phyloP scores from a whole-genome alignment of 305 asterid species.

The Andrographis paniculata region DNA sequence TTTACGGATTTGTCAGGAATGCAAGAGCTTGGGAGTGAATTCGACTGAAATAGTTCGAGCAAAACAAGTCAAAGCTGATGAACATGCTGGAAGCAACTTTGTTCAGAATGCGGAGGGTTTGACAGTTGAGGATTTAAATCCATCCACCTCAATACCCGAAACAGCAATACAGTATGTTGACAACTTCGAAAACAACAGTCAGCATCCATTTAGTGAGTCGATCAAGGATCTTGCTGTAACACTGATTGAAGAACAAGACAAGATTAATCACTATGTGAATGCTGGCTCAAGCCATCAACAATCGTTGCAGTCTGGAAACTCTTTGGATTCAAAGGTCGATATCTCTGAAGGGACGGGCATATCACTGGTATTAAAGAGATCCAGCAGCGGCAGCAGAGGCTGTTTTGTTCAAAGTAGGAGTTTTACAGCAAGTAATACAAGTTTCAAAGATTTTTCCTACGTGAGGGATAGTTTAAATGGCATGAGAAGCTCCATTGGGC shows the following conservation, averaged over 20 bases:
- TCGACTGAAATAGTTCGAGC: slow-evolving; percentile 22
- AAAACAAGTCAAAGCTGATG: slow-evolving; percentile 17
- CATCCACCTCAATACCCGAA: slow-evolving; percentile 28
- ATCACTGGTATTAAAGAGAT: slow-evolving; percentile 57
- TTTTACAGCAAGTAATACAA: slow-evolving; percentile 61
- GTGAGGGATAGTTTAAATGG: slow-evolving; percentile 66
- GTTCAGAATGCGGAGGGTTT: slow-evolving; percentile 24
- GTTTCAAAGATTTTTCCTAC: slow-evolving; percentile 74
- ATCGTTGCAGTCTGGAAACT: slow-evolving; percentile 19
- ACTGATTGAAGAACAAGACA: slow-evolving; percentile 28
- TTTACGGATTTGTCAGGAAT: slow-evolving; percentile 46
- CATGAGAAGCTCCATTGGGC: slow-evolving; percentile 76
- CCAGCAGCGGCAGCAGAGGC: slow-evolving; percentile 52
- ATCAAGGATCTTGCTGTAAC: slow-evolving; percentile 25
- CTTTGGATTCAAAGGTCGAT: slow-evolving; percentile 32
- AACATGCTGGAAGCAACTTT: slow-evolving; percentile 25
- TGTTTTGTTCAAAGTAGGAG: slow-evolving; percentile 68
- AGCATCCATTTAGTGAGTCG: slow-evolving; percentile 20
- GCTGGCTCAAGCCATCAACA: slow-evolving; percentile 21
- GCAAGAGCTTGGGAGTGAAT: slow-evolving; percentile 37
- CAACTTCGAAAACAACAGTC: slow-evolving; percentile 22
- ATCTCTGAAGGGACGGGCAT: slow-evolving; percentile 61
- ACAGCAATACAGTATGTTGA: slow-evolving; percentile 26
- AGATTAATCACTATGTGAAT: slow-evolving; percentile 27
- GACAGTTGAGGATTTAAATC: slow-evolving; percentile 24